A percentile compares a stretch with the other conserved stretches of the same genome.
Conservation (phyloP, 2,329 filamentous ascomycete genomes). For the Penicillium decumbens region DNA sequence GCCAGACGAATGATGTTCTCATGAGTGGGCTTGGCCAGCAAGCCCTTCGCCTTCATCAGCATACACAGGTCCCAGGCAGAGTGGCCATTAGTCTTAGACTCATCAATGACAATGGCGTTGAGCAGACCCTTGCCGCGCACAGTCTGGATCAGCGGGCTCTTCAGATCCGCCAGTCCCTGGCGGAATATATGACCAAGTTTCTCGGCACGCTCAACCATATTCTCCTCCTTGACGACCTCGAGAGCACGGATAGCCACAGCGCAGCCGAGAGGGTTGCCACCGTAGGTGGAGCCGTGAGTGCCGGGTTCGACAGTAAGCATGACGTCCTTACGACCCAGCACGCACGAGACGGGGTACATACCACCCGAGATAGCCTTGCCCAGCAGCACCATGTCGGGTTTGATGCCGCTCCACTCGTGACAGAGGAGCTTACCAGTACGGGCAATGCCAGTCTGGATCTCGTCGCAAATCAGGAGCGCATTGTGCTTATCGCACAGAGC, state of each 20-base stretch:
- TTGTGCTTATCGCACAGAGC: conserved; percentile 92
- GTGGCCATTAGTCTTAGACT: conserved; percentile 75
- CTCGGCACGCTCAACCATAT: conserved; percentile 78
- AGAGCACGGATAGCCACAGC: conserved; percentile 93
- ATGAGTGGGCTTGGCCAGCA: conserved; percentile 96
- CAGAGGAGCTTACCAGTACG: conserved; percentile 91
- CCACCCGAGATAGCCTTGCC: conserved; percentile 97
- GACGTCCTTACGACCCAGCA: conserved; percentile 79
- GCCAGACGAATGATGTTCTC: conserved; percentile 97
- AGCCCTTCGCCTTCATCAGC: conserved; percentile 88
- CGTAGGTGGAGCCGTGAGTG: conserved; percentile 97
- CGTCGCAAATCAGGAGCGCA: conserved; percentile 91
- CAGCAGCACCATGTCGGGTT: conserved; percentile 88
- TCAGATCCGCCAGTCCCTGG: conserved; percentile 67
- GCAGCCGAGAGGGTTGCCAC: conserved; percentile 91
- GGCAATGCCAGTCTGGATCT: conserved; percentile 97
- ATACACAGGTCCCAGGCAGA: conserved; percentile 96
- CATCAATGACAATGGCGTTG: conserved; percentile 95
- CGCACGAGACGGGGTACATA: conserved; percentile 97
- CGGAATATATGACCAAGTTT: conserved; percentile 78
- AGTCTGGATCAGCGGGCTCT: conserved; percentile 72
- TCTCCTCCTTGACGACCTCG: conserved; percentile 88
- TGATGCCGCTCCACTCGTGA: conserved; percentile 90
- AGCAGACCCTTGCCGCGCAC: conserved; percentile 90
- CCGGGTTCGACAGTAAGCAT: conserved; percentile 96